Percentiles rank a stretch among this genome's conserved stretches.
Evolutionary conservation across 73 alveolate genomes (phyloP).

Genomic region (Effrenium voratum): DNA sequence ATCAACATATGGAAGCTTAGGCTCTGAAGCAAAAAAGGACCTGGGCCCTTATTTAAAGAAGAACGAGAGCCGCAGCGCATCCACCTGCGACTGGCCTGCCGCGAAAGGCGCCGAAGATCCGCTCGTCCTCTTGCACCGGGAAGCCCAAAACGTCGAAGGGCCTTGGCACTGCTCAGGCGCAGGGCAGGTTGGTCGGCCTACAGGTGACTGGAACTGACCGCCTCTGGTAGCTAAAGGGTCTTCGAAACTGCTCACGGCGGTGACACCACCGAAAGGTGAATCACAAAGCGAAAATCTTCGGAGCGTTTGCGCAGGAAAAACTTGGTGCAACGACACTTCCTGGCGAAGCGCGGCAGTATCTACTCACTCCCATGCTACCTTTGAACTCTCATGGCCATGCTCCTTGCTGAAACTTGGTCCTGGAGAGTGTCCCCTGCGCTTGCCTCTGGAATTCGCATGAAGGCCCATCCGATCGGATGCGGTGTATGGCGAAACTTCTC

Average conservation of each 20-base stretch:
- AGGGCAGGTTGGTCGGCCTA: too few relatives aligned
- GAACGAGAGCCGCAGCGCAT: background rate
- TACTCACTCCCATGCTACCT: background rate
- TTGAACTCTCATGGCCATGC: background rate
- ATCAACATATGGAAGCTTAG: background rate
- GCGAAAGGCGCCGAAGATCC: conserved; percentile 84
- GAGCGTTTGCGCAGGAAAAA: too few relatives aligned
- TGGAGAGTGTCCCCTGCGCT: background rate
- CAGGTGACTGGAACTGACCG: too few relatives aligned
- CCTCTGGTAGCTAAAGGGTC: too few relatives aligned
- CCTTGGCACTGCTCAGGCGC: too few relatives aligned
- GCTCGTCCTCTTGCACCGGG: conserved; percentile 91
- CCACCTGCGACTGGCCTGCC: conserved; percentile 1
- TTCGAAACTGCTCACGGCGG: too few relatives aligned
- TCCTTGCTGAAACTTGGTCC: background rate
- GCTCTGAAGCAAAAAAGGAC: background rate
- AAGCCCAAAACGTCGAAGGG: conserved; percentile 87
- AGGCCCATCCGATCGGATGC: too few relatives aligned
- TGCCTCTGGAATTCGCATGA: too few relatives aligned
- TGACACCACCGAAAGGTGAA: too few relatives aligned
- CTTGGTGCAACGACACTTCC: too few relatives aligned
- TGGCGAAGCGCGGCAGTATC: background rate
- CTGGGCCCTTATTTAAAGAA: background rate
- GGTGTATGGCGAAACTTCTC: background rate
- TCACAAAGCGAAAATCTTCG: too few relatives aligned